Base-by-base conservation (phyloP, 805 yeast species). In the Wickerhamomyces ciferrii region DNA sequence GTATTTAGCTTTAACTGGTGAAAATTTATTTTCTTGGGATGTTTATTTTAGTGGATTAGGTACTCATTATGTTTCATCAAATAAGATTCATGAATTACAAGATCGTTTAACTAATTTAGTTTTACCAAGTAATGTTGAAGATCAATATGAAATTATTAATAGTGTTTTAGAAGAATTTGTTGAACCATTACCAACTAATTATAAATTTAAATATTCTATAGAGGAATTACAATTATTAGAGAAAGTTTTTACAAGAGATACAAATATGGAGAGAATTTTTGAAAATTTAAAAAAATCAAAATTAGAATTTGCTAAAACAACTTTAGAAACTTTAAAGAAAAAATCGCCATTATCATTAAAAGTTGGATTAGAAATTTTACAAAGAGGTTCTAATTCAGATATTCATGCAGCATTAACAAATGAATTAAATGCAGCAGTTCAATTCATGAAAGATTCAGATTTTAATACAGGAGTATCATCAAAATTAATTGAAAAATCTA, bases 1-100 rank as follows among this genome's bases (percentile, higher is more conserved):
- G 62, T 94, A 85, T 66, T 68, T 88, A 52, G 94, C 96, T 25
- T 69, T 91, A 54, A 91, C 98, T 1, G 96, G 97, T 42, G 86
- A 84, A 51, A 75, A 83, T 19, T 67, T 94, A 48, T 64, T 69
- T 46, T 97, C 97, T 15, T 70, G 75, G 53, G 98, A 92, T 60
- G 83, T 85, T n/a, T 83, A 88, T 59, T 64, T 83, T 53, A 75
- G 84, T 9, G 98, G 98, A 29, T 76, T 85, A 53, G 96, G 96
- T 37, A 89, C 98, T 14, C 99, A 94, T 63, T 94, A 81, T 60
- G 84, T 92, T 25, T 83, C 88, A 17, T 72, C 84, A 31, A 78
- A 74, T 49, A 78, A 84, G 53, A 61, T 90, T 43, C 74, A 73
- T 1, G 82, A 78, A 23, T 74, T 92, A 54, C 75, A 78, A 51